Percentiles rank a stretch among this genome's conserved stretches.
These are phyloP conservation scores for Strobilomyces confusus DNA, from an alignment of 768 basidiomycete genomes.

Conservation along the genomic window DNA sequence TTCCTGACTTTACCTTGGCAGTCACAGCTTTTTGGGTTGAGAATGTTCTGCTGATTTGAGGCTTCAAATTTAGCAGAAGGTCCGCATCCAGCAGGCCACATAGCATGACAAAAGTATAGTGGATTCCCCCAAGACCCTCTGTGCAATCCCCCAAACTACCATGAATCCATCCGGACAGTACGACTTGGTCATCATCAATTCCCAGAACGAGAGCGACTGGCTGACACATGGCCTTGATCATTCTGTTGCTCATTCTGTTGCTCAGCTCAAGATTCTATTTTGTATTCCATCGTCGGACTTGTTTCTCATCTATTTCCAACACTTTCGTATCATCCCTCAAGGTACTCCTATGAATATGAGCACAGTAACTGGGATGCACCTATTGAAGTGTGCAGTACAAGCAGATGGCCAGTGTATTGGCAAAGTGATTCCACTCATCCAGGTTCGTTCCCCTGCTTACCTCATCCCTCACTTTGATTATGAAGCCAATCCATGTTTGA, in stretches of 20 bases:
- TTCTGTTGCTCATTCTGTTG: not conserved
- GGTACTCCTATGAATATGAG: not conserved
- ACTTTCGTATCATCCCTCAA: not conserved
- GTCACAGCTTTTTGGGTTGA: too few relatives aligned
- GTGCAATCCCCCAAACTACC: too few relatives aligned
- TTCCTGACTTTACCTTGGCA: too few relatives aligned
- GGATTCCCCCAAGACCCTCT: too few relatives aligned
- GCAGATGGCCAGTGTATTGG: not conserved
- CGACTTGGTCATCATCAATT: too few relatives aligned
- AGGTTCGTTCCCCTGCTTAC: not conserved
- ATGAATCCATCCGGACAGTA: too few relatives aligned
- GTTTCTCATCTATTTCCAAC: not conserved
- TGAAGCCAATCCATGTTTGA: not conserved
- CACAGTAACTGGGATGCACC: not conserved
- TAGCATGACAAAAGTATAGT: too few relatives aligned
- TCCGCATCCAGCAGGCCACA: too few relatives aligned
- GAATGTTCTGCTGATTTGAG: too few relatives aligned
- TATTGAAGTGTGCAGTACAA: not conserved
- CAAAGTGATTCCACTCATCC: not conserved
- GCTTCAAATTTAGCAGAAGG: too few relatives aligned
- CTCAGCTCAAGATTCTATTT: not conserved
- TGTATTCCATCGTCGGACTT: not conserved
- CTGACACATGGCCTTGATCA: too few relatives aligned
- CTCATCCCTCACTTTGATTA: not conserved
- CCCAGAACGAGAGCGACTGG: too few relatives aligned